Percentiles rank a stretch among this genome's conserved stretches.
These are phyloP conservation scores for Pichia sp. DNA, from an alignment of 1,139 yeast species.

Conservation along the genomic window DNA sequence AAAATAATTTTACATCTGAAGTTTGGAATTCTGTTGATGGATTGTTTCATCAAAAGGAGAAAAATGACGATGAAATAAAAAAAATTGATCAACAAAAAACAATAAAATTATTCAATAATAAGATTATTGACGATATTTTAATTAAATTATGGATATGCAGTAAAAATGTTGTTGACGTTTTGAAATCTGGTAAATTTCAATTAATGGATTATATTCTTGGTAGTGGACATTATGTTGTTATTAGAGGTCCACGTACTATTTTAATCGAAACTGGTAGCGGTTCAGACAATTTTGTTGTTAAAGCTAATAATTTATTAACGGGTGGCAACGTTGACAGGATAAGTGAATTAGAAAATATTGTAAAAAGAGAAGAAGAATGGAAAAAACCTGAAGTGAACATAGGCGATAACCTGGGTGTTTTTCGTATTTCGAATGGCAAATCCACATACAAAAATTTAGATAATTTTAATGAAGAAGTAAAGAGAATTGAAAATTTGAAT, in stretches of 20 bases:
- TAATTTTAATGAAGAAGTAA: conserved; percentile 37
- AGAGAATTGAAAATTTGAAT: conserved; percentile 26
- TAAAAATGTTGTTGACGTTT: not conserved
- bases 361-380: conserved; percentile 26
- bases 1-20: conserved; percentile 8
- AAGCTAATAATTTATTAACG: not conserved
- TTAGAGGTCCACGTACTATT: conserved; percentile 52
- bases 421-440: conserved; percentile 37
- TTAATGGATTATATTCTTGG: conserved; percentile 20
- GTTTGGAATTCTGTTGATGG: conserved; percentile 12
- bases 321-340: not conserved
- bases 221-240: conserved; percentile 38
- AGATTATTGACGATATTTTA: conserved; percentile 3
- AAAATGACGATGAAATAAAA: not conserved
- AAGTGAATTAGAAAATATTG: conserved; percentile 19
- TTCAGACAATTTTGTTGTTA: conserved; percentile 17
- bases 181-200: not conserved
- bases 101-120: conserved; percentile 3
- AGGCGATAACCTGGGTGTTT: conserved; percentile 44
- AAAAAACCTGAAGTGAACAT: conserved; percentile 17
- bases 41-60: conserved; percentile 3
- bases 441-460: conserved; percentile 40
- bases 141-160: not conserved
- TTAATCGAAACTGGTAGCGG: conserved; percentile 38
- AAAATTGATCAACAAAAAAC: not conserved